phyloP scores from a whole-genome alignment of 2,329 filamentous ascomycete genomes.

The Alternaria gansuensis region DNA sequence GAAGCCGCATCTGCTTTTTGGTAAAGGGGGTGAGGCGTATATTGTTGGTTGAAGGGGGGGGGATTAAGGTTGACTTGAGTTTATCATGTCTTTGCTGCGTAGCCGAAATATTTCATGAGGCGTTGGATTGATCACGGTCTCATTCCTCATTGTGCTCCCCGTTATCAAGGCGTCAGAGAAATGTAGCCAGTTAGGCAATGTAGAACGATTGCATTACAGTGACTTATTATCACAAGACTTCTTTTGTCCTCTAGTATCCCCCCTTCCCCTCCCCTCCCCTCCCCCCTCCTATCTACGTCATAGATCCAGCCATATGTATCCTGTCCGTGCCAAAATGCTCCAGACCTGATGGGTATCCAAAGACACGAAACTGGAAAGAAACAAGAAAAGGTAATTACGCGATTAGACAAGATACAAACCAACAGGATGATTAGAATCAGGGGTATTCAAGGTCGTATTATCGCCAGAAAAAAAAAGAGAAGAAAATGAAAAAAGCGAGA shows the following conservation, averaged over 20 bases:
- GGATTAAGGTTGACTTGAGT: not conserved
- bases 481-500: not conserved
- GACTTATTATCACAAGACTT: not conserved
- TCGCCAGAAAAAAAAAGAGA: not conserved
- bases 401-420: slow-evolving; percentile 3
- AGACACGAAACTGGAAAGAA: not conserved
- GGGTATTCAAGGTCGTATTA: slow-evolving; percentile 2
- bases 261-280: too few relatives aligned
- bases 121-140: not conserved
- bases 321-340: not conserved
- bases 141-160: not conserved
- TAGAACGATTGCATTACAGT: slow-evolving; percentile 1
- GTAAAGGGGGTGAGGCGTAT: slow-evolving; percentile 61
- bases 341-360: slow-evolving; percentile 10
- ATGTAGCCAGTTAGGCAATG: not conserved
- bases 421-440: slow-evolving; percentile 1
- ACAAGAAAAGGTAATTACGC: not conserved
- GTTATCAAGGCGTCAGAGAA: not conserved
- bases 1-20: slow-evolving; percentile 89
- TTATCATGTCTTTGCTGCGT: not conserved
- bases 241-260: slow-evolving; percentile 1
- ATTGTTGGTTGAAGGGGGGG: slow-evolving; percentile 20
- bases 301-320: not conserved
- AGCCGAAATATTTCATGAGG: not conserved
- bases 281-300: slow-evolving; percentile 4